Evolutionary conservation across 306 rosid genomes (phyloP), one percentile per base, ranked within the genome.

Genomic region (Gleditsia sinensis): DNA sequence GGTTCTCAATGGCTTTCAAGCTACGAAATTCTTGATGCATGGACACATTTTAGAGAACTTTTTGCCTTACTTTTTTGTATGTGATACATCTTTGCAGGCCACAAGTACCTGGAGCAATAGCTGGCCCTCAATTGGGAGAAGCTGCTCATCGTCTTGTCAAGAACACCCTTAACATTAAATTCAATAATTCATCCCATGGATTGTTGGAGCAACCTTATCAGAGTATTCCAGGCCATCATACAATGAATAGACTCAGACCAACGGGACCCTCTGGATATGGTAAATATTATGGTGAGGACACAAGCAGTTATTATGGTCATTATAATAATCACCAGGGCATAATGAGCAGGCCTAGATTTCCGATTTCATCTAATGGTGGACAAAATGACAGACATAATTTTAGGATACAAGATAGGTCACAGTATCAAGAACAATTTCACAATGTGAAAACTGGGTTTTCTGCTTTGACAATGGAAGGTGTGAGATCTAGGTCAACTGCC

Each of bases 141-240:
- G 99, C 96, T 40, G 99, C 99, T 50, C 97, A 90, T 71, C 96
- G 99, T 48, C 96, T 94, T 42, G 92, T 94, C 64, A 94, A 89
- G 86, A 90, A 86, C 80, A 76, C 97, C 21, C 95, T 94, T 12
- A 90, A 88, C 74, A 67, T 92, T 30, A 89, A 64, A 81, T 32
- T 72, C 37, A 86, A 80, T 67, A 87, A 80, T 63, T 50, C 82
- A 40, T 48, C 91, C 27, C 75, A 88, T 46, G 95, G 95, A 72
- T 71, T 32, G 13, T 56, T 64, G 56, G 97, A 91, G 60, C 98
- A 89, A 77, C 66, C 46, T 33, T 60, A 60, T 34, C 67, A 60
- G 45, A 34, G 23, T 23, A 60, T 72, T 81, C 78, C 86, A 2
- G 86, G 86, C 60, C 85, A 77, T 37, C 46, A 80, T 70, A 62